Evolutionary conservation across 371 early-diverging fungal species (phyloP).

Genomic region (Coemansia sp.): DNA sequence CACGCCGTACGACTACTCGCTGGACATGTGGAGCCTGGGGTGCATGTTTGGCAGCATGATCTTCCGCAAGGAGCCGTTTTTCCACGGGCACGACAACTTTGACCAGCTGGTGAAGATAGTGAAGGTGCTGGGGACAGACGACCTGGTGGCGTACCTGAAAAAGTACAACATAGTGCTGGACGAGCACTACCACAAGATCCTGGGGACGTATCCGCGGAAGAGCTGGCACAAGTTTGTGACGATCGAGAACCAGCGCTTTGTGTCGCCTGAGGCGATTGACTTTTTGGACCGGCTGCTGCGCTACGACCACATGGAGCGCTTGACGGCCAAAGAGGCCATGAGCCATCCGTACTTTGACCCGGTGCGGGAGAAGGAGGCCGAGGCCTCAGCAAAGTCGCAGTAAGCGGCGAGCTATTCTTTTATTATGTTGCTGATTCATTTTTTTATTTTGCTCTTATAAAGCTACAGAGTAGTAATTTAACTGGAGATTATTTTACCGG

Average conservation of each 20-base stretch:
- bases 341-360: conserved; percentile 88
- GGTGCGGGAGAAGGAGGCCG: conserved; percentile 29
- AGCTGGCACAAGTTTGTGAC: conserved; percentile 92
- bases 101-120: conserved; percentile 99
- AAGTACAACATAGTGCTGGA: conserved; percentile 95
- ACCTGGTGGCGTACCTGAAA: conserved; percentile 84
- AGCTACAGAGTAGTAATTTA: neutral
- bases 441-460: neutral
- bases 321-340: conserved; percentile 97
- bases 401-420: neutral
- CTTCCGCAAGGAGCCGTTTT: conserved; percentile 98
- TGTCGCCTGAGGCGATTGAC: conserved; percentile 89
- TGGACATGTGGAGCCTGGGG: conserved; percentile 99
- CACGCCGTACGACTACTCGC: conserved; percentile 97
- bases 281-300: conserved; percentile 91
- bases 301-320: conserved; percentile 97
- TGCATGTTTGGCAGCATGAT: conserved; percentile 99
- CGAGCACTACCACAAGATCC: conserved; percentile 79
- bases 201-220: conserved; percentile 87
- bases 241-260: conserved; percentile 85
- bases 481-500: conserved; percentile 18
- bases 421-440: neutral
- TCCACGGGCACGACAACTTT: conserved; percentile 97
- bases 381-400: neutral
- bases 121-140: conserved; percentile 93